Percentiles rank a stretch among this genome's conserved stretches.
These are phyloP conservation scores for Leccinum boreale DNA, from an alignment of 768 basidiomycete genomes.

Conservation along the genomic window DNA sequence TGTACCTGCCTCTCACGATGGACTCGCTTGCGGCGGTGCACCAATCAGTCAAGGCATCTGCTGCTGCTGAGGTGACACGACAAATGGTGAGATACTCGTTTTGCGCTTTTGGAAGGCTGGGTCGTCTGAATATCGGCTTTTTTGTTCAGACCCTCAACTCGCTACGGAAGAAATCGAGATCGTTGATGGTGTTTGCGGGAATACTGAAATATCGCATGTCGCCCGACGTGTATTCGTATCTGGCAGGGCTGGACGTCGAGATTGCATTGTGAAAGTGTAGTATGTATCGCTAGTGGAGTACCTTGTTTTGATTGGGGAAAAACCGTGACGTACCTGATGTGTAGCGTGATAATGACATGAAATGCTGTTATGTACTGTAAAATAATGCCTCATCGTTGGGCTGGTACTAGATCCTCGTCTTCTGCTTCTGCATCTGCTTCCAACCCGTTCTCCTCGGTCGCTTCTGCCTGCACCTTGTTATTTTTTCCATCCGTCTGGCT, in stretches of 20 bases:
- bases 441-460: constrained; percentile 29
- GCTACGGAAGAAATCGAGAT: constrained; percentile 76
- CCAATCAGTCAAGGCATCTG: constrained; percentile 67
- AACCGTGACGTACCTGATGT: constrained; percentile 19
- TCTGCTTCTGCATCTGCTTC: constrained; percentile 22
- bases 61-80: constrained; percentile 68
- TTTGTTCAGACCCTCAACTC: constrained; percentile 50
- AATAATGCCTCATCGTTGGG: constrained; percentile 24
- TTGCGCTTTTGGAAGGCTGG: constrained; percentile 8
- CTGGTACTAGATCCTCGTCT: constrained; percentile 24
- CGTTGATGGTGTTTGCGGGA: constrained; percentile 85
- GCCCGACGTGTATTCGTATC: constrained; percentile 84
- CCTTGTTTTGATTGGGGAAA: background rate
- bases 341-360: background rate
- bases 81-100: constrained; percentile 57
- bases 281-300: background rate
- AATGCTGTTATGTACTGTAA: background rate
- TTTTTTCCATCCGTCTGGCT: constrained; percentile 18
- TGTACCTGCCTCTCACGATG: constrained; percentile 89
- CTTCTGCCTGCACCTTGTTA: constrained; percentile 24
- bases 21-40: constrained; percentile 83
- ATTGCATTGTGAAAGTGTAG: constrained; percentile 54
- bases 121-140: constrained; percentile 10
- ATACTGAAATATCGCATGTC: constrained; percentile 88
- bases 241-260: constrained; percentile 83